phyloP scores from a whole-genome alignment of 306 rosid species.

The Lotus japonicus region DNA sequence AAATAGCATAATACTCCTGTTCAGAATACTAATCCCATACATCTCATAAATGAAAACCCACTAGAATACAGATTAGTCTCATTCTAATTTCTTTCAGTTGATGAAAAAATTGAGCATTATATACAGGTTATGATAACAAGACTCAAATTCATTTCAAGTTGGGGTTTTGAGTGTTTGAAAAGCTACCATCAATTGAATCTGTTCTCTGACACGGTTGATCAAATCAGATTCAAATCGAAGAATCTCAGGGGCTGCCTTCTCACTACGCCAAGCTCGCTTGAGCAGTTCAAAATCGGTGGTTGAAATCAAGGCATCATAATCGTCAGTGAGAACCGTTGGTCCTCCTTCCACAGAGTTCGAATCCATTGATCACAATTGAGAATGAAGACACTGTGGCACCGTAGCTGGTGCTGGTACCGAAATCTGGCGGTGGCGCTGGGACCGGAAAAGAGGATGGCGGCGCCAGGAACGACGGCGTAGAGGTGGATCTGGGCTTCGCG shows the following conservation, averaged over 20 bases:
- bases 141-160: not conserved
- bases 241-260: constrained; percentile 48
- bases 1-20: not conserved
- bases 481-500: too few species aligned
- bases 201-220: constrained; percentile 50
- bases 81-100: not conserved
- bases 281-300: constrained; percentile 41
- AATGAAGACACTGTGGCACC: too few species aligned
- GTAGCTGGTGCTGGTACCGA: too few species aligned
- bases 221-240: constrained; percentile 54
- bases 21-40: not conserved
- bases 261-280: constrained; percentile 43
- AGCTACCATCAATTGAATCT: constrained; percentile 62
- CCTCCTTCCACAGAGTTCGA: constrained; percentile 39
- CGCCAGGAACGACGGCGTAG: too few species aligned
- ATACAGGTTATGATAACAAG: not conserved
- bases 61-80: not conserved
- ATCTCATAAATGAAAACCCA: not conserved
- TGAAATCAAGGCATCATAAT: constrained; percentile 27
- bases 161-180: constrained; percentile 1
- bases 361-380: constrained; percentile 21
- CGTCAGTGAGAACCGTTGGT: constrained; percentile 20
- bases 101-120: not conserved
- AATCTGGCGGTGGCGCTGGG: too few species aligned
- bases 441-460: too few species aligned